Percentiles rank a stretch among this genome's conserved stretches.
Evolutionary conservation across 2,329 filamentous ascomycete species (phyloP).

Genomic region (Ascochyta clinopodiicola): DNA sequence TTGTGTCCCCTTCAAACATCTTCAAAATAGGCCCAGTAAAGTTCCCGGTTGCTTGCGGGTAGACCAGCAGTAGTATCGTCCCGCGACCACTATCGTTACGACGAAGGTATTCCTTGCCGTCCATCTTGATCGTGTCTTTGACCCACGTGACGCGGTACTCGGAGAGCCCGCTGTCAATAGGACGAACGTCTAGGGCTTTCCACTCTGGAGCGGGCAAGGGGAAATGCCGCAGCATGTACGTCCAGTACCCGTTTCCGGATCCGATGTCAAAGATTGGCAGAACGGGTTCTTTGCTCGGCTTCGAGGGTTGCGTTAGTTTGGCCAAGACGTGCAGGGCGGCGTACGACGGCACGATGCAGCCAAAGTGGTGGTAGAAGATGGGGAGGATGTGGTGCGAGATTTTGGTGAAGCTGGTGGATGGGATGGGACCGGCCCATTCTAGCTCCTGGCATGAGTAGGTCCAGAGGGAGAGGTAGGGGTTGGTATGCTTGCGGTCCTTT

Average conservation of each 20-base stretch:
- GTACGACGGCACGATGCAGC: conserved; percentile 73
- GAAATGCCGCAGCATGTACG: conserved; percentile 73
- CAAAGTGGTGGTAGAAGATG: conserved; percentile 80
- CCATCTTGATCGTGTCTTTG: conserved; percentile 66
- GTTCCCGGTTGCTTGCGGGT: conserved; percentile 71
- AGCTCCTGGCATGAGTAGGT: conserved; percentile 68
- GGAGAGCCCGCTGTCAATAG: conserved; percentile 72
- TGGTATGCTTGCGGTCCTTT: conserved; percentile 58
- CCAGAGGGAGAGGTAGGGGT: conserved; percentile 74
- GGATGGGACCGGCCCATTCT: conserved; percentile 69
- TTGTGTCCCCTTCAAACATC: conserved; percentile 66
- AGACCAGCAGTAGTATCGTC: conserved; percentile 72
- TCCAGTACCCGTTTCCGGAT: conserved; percentile 78
- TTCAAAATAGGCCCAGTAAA: conserved; percentile 70
- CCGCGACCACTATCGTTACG: conserved; percentile 55
- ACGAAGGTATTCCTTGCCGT: conserved; percentile 66
- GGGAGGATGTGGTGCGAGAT: conserved; percentile 73
- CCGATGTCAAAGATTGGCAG: conserved; percentile 70
- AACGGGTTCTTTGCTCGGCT: conserved; percentile 43
- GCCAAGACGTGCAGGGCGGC: conserved; percentile 68
- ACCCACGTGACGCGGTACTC: conserved; percentile 75
- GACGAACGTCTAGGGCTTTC: conserved; percentile 61
- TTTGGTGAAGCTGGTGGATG: conserved; percentile 58
- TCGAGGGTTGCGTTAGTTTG: conserved; percentile 53
- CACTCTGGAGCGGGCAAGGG: conserved; percentile 63